Base-by-base conservation (phyloP, 2,329 filamentous ascomycete genomes). In the Colletotrichum plurivorum region DNA sequence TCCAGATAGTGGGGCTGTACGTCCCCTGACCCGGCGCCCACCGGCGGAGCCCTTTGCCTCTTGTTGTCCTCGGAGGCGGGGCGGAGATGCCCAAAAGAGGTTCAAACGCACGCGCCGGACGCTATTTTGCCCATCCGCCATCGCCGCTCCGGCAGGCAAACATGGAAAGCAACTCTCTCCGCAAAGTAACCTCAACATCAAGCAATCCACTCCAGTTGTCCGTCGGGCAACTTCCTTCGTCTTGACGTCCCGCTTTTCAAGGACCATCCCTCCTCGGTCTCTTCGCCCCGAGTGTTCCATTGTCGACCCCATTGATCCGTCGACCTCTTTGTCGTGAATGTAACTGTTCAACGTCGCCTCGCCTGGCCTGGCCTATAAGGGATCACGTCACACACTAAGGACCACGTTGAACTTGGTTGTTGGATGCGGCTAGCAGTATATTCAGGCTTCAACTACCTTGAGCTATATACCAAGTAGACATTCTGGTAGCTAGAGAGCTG, bases 71-170 rank as follows among this genome's bases (percentile, higher is more conserved):
- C 52, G 45, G 46, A 56, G 60, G 65, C 65, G 65, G 65, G 56
- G 69, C 69, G 69, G 69, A 69, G 66, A 61, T 66, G 61, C 69
- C 69, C 66, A 69, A 71, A 69, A 46, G 53, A 61, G 69, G 39
- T 59, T 52, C 60, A 41, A 57, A 36, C 15, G 25, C 25, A 31
- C 31, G 31, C 31, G 6, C 31, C 31, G 31, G 31, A 36, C 31
- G 31, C 49, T 45, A 46, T 43, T 15, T 51, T 53, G n/a, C 22
- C 8, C 61, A 53, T 57, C 52, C 64, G 41, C 63, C 22, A 13
- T 61, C 22, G 56, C 58, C 58, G 52, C 51, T 45, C 60, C 65
- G 65, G 65, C 65, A 67, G 60, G 61, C 56, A 53, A 62, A 41
- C 59, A 25, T 25, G 22, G 22, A 25, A 27, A 53, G 31, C 18